Base-by-base conservation (phyloP, 257 asterid genomes). In the Jacaranda copaia region DNA sequence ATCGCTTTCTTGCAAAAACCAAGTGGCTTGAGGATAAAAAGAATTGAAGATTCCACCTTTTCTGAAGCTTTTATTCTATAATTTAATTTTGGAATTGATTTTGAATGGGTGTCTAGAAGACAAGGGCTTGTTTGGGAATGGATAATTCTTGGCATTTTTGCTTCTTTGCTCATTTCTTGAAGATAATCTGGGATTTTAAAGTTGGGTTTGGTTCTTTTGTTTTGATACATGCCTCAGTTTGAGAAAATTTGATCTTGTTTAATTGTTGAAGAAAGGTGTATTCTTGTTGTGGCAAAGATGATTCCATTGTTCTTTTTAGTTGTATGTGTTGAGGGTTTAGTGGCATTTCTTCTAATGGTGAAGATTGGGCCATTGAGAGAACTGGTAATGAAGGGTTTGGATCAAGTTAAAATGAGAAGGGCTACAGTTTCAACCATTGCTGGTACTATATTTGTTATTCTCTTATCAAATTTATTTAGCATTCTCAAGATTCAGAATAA, bases 311-410 rank as follows among this genome's bases (percentile, higher is more conserved):
- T 94, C 86, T 92, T 86, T 69, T 61, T 92, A 77, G 98, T 91
- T 68, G 90, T 94, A 3, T 91, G 81, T 78, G 82, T 61, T 36
- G 98, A 94, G 92, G 88, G 99, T 48, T 60, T 89, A 55, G 89
- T 89, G 76, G 97, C 99, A 59, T 91, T 92, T 75, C 92, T 92
- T 73, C 40, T 94, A 55, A 70, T 92, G 92, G 99, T 94, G 83
- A 91, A 92, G 89, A 94, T 94, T 80, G 99, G 98, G 72, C 97
- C 93, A 36, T 71, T 92, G 20, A 91, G 98, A 74, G 98, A 92
- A 77, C 84, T 92, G 78, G 93, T 91, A 58, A 92, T 92, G 48
- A 94, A 89, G 89, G 85, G 93, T 79, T 81, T 94, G 83, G 99
- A 94, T 89, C 94, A 89, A 69, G 96, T 91, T 88, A 94, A 89